Conservation (phyloP, 805 yeast genomes). For the Candida hispaniensis region DNA sequence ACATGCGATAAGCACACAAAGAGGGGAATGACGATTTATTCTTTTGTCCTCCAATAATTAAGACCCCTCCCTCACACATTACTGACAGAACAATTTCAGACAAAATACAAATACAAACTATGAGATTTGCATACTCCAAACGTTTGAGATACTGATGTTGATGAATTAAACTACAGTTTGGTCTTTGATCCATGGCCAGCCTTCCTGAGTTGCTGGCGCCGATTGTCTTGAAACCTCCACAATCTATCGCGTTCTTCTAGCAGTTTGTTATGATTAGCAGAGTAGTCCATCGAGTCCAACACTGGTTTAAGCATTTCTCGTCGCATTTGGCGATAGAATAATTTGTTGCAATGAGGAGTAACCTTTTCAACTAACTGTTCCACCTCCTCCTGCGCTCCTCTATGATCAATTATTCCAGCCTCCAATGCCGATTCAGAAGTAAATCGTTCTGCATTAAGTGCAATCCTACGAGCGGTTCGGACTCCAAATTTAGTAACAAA, state of each 20-base stretch:
- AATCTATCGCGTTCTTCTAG: constrained; percentile 4
- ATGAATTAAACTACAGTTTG: too few relatives aligned
- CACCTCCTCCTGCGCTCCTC: constrained; percentile 29
- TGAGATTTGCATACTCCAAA: too few relatives aligned
- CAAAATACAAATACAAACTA: too few relatives aligned
- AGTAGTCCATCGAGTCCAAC: constrained; percentile 2
- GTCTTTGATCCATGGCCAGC: too few relatives aligned
- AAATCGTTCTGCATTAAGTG: constrained; percentile 30
- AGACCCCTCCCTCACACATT: too few relatives aligned
- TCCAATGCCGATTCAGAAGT: constrained; percentile 25
- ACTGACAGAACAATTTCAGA: too few relatives aligned
- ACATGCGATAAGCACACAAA: constrained; percentile 38
- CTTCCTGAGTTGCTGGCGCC: too few relatives aligned
- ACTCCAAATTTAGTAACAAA: constrained; percentile 27
- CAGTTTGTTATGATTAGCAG: not conserved
- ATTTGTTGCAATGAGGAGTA: not conserved
- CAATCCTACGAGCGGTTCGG: constrained; percentile 25
- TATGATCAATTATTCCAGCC: constrained; percentile 27
- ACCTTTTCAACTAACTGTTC: constrained; percentile 25
- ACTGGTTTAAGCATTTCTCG: constrained; percentile 1
- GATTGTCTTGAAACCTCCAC: constrained; percentile 14
- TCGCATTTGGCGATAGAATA: constrained; percentile 13
- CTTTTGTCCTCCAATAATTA: too few relatives aligned
- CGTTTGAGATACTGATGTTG: too few relatives aligned
- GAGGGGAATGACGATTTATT: too few relatives aligned